These are phyloP conservation scores for Pyronema domesticum DNA, from an alignment of 495 filamentous ascomycete genomes.

Conservation along the genomic window DNA sequence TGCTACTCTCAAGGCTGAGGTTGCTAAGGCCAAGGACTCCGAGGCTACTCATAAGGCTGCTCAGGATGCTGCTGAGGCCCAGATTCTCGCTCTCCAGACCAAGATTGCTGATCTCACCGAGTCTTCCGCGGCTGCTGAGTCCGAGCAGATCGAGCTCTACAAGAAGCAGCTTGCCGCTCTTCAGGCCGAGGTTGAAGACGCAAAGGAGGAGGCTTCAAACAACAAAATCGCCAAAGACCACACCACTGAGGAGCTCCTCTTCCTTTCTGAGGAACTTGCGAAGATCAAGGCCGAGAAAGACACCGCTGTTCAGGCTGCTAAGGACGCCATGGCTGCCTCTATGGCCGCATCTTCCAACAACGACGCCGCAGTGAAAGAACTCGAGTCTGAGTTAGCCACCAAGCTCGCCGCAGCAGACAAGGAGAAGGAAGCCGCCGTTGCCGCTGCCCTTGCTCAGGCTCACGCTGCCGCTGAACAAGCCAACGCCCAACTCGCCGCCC, in stretches of 20 bases:
- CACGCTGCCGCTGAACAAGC: constrained; percentile 8
- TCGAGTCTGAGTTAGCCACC: neutral
- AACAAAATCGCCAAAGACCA: constrained; percentile 11
- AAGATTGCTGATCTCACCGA: neutral
- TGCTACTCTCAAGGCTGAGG: neutral
- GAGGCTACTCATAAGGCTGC: constrained; percentile 5
- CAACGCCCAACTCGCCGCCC: neutral
- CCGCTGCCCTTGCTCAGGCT: constrained; percentile 3
- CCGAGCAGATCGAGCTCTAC: constrained; percentile 6
- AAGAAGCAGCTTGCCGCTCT: constrained; percentile 9
- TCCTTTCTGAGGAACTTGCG: constrained; percentile 7
- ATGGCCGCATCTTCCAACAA: neutral
- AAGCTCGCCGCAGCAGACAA: constrained; percentile 4
- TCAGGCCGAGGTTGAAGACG: constrained; percentile 1
- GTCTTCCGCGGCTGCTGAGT: neutral
- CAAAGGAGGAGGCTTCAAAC: constrained; percentile 4
- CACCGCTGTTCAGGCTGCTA: constrained; percentile 7
- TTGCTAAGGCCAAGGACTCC: neutral
- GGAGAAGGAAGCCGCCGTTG: constrained; percentile 14
- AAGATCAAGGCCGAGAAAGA: constrained; percentile 14
- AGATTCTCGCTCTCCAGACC: neutral
- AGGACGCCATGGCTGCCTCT: neutral
- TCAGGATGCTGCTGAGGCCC: constrained; percentile 9
- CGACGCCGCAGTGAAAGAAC: constrained; percentile 10
- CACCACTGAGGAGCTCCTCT: constrained; percentile 6